Conservation (phyloP, 345 rosid species). For the Eucalyptus marginata region DNA sequence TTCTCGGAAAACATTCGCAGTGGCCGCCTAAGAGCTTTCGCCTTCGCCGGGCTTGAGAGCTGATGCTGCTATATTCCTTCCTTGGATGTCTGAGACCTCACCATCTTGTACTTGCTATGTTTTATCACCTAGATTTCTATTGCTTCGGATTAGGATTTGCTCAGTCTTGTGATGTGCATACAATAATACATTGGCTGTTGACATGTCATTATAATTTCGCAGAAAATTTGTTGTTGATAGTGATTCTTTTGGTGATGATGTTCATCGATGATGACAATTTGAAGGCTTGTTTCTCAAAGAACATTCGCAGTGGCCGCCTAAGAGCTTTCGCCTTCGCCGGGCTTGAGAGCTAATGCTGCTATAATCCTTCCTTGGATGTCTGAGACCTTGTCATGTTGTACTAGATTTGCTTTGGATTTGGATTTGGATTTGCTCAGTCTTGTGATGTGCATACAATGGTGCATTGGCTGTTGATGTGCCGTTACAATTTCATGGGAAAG, state of each 20-base stretch:
- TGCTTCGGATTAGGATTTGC: not conserved
- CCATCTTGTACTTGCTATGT: not conserved
- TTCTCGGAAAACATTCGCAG: conserved; percentile 51
- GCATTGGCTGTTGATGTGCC: too few species aligned
- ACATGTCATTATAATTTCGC: not conserved
- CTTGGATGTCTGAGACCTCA: not conserved
- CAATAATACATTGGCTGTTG: not conserved
- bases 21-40: conserved; percentile 80
- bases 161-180: not conserved
- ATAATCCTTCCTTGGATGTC: not conserved
- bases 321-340: conserved; percentile 59
- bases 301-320: conserved; percentile 93
- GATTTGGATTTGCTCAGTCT: too few species aligned
- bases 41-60: conserved; percentile 33
- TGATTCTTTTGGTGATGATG: not conserved
- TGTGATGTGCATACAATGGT: too few species aligned
- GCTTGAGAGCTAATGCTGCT: conserved; percentile 54
- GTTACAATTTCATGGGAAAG: too few species aligned
- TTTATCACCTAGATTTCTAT: not conserved
- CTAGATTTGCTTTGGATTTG: too few species aligned
- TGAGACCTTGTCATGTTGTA: too few species aligned
- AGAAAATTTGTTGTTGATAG: not conserved
- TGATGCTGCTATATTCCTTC: not conserved
- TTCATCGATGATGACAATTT: conserved; percentile 21
- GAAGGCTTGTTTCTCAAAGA: conserved; percentile 26